Percentiles rank a stretch among this genome's conserved stretches.
Conservation (phyloP, 1,139 yeast genomes). For the Groenewaldozyma sp. region DNA sequence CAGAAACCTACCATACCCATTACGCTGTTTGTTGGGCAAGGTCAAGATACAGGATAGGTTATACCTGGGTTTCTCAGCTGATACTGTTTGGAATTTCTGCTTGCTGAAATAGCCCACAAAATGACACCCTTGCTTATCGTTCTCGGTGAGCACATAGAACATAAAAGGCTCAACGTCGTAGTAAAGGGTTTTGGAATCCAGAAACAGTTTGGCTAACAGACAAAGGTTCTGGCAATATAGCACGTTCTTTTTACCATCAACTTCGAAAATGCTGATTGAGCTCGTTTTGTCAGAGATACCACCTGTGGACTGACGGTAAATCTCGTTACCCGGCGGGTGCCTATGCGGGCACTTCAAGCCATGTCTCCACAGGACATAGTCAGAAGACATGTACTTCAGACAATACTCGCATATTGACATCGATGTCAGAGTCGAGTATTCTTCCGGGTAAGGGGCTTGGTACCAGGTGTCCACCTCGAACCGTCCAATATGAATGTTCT, state of each 20-base stretch:
- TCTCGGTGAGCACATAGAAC: constrained; percentile 74
- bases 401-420: constrained; percentile 81
- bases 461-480: constrained; percentile 86
- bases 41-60: constrained; percentile 88
- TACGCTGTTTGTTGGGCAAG: constrained; percentile 76
- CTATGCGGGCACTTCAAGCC: constrained; percentile 54
- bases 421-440: constrained; percentile 53
- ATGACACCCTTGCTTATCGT: constrained; percentile 53
- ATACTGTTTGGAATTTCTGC: constrained; percentile 45
- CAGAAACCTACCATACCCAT: constrained; percentile 81
- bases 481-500: constrained; percentile 56
- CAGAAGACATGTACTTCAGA: constrained; percentile 68
- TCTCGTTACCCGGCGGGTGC: constrained; percentile 88
- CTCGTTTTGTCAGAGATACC: constrained; percentile 27
- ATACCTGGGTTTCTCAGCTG: constrained; percentile 29
- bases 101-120: constrained; percentile 93
- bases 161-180: constrained; percentile 94
- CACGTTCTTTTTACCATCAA: constrained; percentile 82
- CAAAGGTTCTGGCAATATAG: constrained; percentile 83
- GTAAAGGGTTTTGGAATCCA: constrained; percentile 83
- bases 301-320: constrained; percentile 63
- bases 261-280: constrained; percentile 66
- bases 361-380: constrained; percentile 62
- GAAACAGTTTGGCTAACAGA: constrained; percentile 74
- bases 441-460: constrained; percentile 88